Evolutionary conservation across 495 filamentous ascomycete genomes (phyloP).

Genomic region (Extremus antarcticus): DNA sequence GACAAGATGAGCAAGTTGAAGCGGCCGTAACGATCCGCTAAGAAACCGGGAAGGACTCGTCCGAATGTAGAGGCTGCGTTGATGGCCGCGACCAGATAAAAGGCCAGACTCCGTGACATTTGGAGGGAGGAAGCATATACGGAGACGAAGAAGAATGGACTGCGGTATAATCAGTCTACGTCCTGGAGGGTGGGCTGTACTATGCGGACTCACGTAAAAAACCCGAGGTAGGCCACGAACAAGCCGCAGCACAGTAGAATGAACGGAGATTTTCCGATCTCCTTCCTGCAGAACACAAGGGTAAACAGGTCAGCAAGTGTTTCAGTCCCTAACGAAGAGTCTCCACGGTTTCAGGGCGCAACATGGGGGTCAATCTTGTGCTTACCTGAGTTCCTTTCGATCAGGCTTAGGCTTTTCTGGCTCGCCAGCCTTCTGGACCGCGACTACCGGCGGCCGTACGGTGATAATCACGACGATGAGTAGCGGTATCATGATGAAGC

Average conservation of each 20-base stretch:
- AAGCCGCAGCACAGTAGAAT: conserved; percentile 17
- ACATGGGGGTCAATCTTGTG: too few relatives aligned
- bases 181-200: too few relatives aligned
- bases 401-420: background rate
- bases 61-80: conserved; percentile 42
- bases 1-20: conserved; percentile 36
- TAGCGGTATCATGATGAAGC: conserved; percentile 44
- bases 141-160: conserved; percentile 48
- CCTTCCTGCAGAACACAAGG: conserved; percentile 28
- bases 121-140: conserved; percentile 40
- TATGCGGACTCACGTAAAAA: too few relatives aligned
- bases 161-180: too few relatives aligned
- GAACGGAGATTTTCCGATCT: conserved; percentile 17
- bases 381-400: background rate
- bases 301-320: too few relatives aligned
- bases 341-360: too few relatives aligned
- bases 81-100: conserved; percentile 26
- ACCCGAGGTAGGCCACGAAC: conserved; percentile 34
- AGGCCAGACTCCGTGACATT: conserved; percentile 38
- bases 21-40: conserved; percentile 44
- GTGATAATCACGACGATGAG: conserved; percentile 34
- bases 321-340: too few relatives aligned
- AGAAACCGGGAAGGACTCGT: conserved; percentile 43
- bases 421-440: conserved; percentile 29
- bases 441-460: conserved; percentile 34